Percentiles rank a stretch among this genome's conserved stretches.
phyloP scores from a whole-genome alignment of 148 eudicot genomes.

The Chenopodium quinoa region DNA sequence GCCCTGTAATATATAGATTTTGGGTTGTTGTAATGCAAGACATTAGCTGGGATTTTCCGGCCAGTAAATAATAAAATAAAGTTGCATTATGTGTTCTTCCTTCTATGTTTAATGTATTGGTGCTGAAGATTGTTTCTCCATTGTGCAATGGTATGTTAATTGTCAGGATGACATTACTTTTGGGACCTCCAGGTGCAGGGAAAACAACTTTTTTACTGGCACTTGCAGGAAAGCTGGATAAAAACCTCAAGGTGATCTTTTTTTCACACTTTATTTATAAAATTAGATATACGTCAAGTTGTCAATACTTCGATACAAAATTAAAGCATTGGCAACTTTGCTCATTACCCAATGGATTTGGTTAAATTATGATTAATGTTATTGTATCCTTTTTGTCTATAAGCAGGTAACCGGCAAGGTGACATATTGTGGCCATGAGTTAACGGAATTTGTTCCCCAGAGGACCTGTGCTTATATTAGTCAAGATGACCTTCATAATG shows the following conservation, averaged over 20 bases:
- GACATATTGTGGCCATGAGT: conserved; percentile 76
- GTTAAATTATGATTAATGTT: neutral
- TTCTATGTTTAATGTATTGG: neutral
- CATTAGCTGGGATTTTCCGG: neutral
- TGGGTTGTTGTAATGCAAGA: neutral
- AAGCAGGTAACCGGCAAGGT: conserved; percentile 55
- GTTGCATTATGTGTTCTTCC: neutral
- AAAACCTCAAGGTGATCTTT: conserved; percentile 41
- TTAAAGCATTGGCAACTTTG: too few species aligned
- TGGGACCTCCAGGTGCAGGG: conserved; percentile 84
- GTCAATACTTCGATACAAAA: too few species aligned
- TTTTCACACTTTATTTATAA: neutral
- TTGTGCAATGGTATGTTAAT: conserved; percentile 13
- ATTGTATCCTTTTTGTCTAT: neutral
- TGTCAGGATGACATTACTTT: conserved; percentile 67
- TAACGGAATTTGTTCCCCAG: conserved; percentile 66
- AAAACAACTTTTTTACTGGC: conserved; percentile 65
- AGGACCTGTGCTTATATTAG: conserved; percentile 82
- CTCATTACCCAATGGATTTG: too few species aligned
- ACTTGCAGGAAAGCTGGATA: conserved; percentile 61
- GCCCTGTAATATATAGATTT: neutral
- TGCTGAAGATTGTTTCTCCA: neutral
- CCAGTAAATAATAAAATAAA: neutral
- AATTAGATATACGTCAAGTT: too few species aligned
- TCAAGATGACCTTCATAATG: conserved; percentile 72